These are phyloP conservation scores for Saprolegnia parasitica DNA, from an alignment of 352 stramenopile genomes.

Conservation along the genomic window DNA sequence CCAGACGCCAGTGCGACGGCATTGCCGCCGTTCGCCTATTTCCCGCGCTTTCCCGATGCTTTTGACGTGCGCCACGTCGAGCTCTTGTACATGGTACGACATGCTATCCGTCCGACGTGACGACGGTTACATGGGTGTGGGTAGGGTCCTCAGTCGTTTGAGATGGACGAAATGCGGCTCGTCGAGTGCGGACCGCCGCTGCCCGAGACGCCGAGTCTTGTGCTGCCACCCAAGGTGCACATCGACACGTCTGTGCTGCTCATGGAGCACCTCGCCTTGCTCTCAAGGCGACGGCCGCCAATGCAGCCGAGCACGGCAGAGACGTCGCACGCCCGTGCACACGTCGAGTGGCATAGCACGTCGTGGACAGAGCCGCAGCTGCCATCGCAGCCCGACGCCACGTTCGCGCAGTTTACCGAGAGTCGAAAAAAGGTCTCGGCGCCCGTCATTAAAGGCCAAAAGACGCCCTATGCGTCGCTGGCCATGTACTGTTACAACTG, in stretches of 20 bases:
- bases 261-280: conserved; percentile 3
- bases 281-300: not conserved
- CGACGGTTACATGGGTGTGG: not conserved
- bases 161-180: conserved; percentile 16
- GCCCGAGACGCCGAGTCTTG: not conserved
- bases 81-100: not conserved
- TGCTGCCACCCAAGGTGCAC: conserved; percentile 3
- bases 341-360: not conserved
- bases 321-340: not conserved
- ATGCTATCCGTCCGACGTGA: not conserved
- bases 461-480: not conserved
- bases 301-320: not conserved
- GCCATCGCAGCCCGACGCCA: not conserved
- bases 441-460: conserved; percentile 7
- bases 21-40: not conserved
- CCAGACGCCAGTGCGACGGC: not conserved
- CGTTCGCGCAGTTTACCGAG: not conserved
- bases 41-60: conserved; percentile 1
- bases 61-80: not conserved
- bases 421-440: conserved; percentile 8
- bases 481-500: conserved; percentile 7
- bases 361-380: too few relatives aligned
- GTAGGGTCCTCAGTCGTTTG: not conserved
- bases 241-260: conserved; percentile 17
- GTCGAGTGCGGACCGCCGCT: not conserved